Percentiles rank a stretch among this genome's conserved stretches.
phyloP scores from a whole-genome alignment of 441 rosid species.

The Adansonia madagascariensis region DNA sequence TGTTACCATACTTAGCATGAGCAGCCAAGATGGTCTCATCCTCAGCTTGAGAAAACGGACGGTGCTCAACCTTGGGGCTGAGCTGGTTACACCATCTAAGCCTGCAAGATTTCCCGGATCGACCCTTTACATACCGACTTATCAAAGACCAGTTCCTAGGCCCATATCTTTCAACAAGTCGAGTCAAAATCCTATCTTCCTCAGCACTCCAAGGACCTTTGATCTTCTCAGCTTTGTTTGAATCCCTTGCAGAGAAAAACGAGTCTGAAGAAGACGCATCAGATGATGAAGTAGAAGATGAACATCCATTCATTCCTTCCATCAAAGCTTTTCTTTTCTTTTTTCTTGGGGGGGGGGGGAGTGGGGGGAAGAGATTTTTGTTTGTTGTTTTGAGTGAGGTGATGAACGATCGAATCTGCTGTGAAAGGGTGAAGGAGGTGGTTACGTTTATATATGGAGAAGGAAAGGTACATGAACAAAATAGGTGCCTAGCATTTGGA shows the following conservation, averaged over 20 bases:
- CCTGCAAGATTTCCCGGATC: constrained; percentile 74
- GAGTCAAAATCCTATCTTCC: constrained; percentile 63
- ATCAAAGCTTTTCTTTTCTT: neutral
- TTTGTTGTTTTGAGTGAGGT: neutral
- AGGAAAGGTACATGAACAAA: constrained; percentile 39
- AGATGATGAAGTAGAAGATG: constrained; percentile 50
- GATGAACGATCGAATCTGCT: neutral
- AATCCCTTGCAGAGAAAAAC: constrained; percentile 36
- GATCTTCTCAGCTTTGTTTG: constrained; percentile 42
- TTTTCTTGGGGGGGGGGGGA: neutral
- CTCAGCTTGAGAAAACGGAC: constrained; percentile 61
- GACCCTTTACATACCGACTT: constrained; percentile 60
- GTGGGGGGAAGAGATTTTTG: too few relatives aligned
- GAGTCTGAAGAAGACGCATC: constrained; percentile 61
- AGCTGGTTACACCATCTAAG: constrained; percentile 81
- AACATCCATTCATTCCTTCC: constrained; percentile 44
- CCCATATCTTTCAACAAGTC: constrained; percentile 57
- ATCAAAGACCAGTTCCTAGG: constrained; percentile 70
- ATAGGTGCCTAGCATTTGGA: constrained; percentile 28
- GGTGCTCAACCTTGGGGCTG: constrained; percentile 68
- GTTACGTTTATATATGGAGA: constrained; percentile 25
- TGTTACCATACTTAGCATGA: constrained; percentile 66
- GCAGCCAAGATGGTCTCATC: constrained; percentile 69
- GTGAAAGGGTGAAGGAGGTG: neutral
- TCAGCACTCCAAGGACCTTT: constrained; percentile 84